Conservation (phyloP, 768 basidiomycete genomes). For the Naematelia encephala region DNA sequence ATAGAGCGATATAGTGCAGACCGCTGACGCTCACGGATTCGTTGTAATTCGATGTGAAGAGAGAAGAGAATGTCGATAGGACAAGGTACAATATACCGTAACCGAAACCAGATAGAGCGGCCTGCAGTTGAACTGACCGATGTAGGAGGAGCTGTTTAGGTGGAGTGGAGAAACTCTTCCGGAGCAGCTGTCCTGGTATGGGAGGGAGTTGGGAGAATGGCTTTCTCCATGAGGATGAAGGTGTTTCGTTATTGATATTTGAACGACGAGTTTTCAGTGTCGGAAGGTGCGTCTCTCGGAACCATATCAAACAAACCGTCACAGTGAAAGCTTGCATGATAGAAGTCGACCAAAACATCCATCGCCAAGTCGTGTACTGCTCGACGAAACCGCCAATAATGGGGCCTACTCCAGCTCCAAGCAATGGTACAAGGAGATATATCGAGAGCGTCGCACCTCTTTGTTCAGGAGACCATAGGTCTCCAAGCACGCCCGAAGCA, state of each 20-base stretch:
- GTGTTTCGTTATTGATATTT: background rate
- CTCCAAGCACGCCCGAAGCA: constrained; percentile 4
- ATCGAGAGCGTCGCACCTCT: background rate
- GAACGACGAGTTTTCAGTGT: background rate
- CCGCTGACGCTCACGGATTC: constrained; percentile 4
- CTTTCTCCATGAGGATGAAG: background rate
- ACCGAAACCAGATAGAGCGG: background rate
- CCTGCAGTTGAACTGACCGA: constrained; percentile 2
- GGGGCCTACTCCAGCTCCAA: constrained; percentile 3
- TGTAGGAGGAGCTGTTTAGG: background rate
- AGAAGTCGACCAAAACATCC: constrained; percentile 7
- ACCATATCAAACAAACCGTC: background rate
- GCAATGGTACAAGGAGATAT: constrained; percentile 3
- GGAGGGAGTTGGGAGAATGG: background rate
- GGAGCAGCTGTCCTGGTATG: background rate
- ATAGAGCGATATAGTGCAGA: constrained; percentile 7
- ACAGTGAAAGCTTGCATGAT: background rate
- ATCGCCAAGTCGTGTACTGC: constrained; percentile 7
- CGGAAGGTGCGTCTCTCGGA: constrained; percentile 2
- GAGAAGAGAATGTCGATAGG: constrained; percentile 7
- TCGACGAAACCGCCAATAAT: constrained; percentile 3
- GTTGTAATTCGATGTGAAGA: constrained; percentile 5
- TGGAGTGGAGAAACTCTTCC: background rate
- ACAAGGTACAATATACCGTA: constrained; percentile 4
- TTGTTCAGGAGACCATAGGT: constrained; percentile 7